phyloP scores from a whole-genome alignment of 805 yeast species.

The Nematodospora valgi region DNA sequence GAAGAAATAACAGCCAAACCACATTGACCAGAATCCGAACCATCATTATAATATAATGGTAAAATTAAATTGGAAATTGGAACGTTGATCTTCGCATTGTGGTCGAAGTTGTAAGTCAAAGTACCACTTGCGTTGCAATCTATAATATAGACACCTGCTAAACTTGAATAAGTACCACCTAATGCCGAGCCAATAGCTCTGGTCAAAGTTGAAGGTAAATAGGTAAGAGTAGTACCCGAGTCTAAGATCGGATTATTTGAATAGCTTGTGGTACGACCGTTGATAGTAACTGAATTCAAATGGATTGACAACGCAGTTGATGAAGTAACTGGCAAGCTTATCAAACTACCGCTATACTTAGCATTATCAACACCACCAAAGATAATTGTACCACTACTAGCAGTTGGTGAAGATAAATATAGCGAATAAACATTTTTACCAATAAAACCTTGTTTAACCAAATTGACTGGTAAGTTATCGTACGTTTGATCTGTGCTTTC shows the following conservation, averaged over 20 bases:
- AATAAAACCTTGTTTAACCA: constrained; percentile 32
- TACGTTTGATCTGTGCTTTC: constrained; percentile 16
- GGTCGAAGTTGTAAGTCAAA: constrained; percentile 37
- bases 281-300: constrained; percentile 24
- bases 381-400: constrained; percentile 20
- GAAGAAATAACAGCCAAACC: constrained; percentile 16
- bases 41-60: constrained; percentile 18
- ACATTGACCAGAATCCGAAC: constrained; percentile 35
- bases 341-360: constrained; percentile 22
- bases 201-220: constrained; percentile 34
- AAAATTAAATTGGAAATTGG: constrained; percentile 13
- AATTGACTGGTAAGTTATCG: constrained; percentile 30
- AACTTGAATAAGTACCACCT: constrained; percentile 16
- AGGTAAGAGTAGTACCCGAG: constrained; percentile 26
- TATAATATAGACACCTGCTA: constrained; percentile 39
- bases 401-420: constrained; percentile 24
- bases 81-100: constrained; percentile 14
- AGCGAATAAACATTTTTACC: constrained; percentile 36
- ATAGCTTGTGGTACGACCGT: constrained; percentile 6
- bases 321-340: constrained; percentile 17
- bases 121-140: constrained; percentile 26
- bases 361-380: constrained; percentile 33
- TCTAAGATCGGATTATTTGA: constrained; percentile 17
- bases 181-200: constrained; percentile 6
- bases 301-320: constrained; percentile 3